These are phyloP conservation scores for Heliosperma pusillum DNA, from an alignment of 148 eudicot genomes.

Conservation along the genomic window DNA sequence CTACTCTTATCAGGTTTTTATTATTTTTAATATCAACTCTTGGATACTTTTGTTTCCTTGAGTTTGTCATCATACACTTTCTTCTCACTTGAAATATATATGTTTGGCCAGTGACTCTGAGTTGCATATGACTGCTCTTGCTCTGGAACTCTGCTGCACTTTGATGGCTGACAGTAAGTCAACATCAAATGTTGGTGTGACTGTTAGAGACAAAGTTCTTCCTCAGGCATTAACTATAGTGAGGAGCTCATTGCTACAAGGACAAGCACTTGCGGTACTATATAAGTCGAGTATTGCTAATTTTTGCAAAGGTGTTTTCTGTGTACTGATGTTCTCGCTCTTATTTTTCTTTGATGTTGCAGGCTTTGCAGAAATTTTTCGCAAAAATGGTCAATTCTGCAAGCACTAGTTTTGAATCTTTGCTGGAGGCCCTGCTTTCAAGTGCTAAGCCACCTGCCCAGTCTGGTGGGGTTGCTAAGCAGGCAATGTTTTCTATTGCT, in stretches of 20 bases:
- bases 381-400: conserved; percentile 80
- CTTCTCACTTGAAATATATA: neutral
- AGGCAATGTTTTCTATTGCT: conserved; percentile 92
- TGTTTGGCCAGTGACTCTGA: conserved; percentile 70
- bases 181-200: conserved; percentile 61
- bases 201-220: conserved; percentile 91
- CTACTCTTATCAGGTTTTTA: conserved; percentile 81
- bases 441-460: conserved; percentile 84
- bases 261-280: conserved; percentile 89
- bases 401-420: conserved; percentile 85
- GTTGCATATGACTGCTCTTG: conserved; percentile 96
- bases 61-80: neutral
- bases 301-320: neutral
- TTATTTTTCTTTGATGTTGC: conserved; percentile 27
- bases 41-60: neutral
- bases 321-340: neutral
- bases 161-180: conserved; percentile 88
- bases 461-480: conserved; percentile 88
- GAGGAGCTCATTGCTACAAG: conserved; percentile 92
- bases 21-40: conserved; percentile 7
- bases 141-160: conserved; percentile 92
- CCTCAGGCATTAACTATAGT: conserved; percentile 88
- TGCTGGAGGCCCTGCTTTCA: conserved; percentile 82
- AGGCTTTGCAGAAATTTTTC: conserved; percentile 89
- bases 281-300: neutral